Evolutionary conservation across 169 alveolate genomes (phyloP).

Genomic region (Babesia ovata): DNA sequence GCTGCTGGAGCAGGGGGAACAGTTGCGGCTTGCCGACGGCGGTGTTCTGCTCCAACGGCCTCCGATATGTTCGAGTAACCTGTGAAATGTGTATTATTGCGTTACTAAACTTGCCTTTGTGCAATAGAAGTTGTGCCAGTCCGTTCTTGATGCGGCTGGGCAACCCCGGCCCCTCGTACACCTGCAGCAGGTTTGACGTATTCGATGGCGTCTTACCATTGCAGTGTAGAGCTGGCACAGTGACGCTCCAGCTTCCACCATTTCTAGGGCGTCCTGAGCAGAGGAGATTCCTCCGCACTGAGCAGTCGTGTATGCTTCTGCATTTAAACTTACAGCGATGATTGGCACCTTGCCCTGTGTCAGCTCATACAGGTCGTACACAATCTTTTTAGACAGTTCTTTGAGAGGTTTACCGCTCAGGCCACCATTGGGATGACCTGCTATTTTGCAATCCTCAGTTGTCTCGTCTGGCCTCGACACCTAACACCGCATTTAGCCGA

Average conservation of each 20-base stretch:
- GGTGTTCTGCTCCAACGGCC: conserved; percentile 64
- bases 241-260: conserved; percentile 87
- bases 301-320: not conserved
- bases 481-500: conserved; percentile 3
- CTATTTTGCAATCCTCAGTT: conserved; percentile 19
- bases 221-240: conserved; percentile 81
- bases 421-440: conserved; percentile 76
- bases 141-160: conserved; percentile 64
- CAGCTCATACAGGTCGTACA: conserved; percentile 78
- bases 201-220: conserved; percentile 51
- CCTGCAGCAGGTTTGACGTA: not conserved
- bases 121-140: conserved; percentile 36
- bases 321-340: conserved; percentile 76
- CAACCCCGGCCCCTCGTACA: conserved; percentile 62
- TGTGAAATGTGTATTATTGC: not conserved
- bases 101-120: conserved; percentile 16
- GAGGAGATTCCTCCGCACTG: conserved; percentile 86
- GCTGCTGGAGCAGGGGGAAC: conserved; percentile 1
- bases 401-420: conserved; percentile 82
- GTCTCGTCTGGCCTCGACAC: conserved; percentile 26
- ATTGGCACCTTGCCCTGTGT: conserved; percentile 81
- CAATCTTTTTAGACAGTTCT: conserved; percentile 73
- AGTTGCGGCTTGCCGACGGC: conserved; percentile 2
- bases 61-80: conserved; percentile 52
- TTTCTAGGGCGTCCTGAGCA: conserved; percentile 82